Percentiles rank a stretch among this genome's conserved stretches.
These are phyloP conservation scores for Adansonia madagascariensis DNA, from an alignment of 441 rosid genomes.

Conservation along the genomic window DNA sequence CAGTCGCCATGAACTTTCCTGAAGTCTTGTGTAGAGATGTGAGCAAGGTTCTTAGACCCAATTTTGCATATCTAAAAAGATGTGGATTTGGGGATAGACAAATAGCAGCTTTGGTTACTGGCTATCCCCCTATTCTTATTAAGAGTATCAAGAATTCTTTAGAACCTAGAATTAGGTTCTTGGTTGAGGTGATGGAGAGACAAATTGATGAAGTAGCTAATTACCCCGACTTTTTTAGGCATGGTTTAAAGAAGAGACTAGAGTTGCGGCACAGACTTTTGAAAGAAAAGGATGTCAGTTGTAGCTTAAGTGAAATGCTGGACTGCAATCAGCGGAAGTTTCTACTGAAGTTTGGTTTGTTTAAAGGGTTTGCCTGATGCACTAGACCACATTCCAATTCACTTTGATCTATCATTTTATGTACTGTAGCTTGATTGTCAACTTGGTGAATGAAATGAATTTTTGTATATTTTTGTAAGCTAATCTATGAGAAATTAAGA, in stretches of 20 bases:
- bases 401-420: constrained; percentile 23
- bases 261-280: constrained; percentile 71
- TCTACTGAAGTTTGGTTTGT: constrained; percentile 56
- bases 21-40: constrained; percentile 84
- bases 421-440: constrained; percentile 23
- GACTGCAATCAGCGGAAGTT: constrained; percentile 82
- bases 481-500: constrained; percentile 25
- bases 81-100: constrained; percentile 70
- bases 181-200: constrained; percentile 84
- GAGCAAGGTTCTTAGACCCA: constrained; percentile 66
- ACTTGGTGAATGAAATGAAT: constrained; percentile 14
- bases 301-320: constrained; percentile 89
- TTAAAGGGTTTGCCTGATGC: constrained; percentile 37
- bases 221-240: constrained; percentile 80
- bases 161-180: constrained; percentile 80
- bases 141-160: constrained; percentile 82
- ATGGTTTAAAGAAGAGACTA: constrained; percentile 81
- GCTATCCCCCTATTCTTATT: constrained; percentile 78
- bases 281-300: constrained; percentile 56
- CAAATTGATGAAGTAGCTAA: constrained; percentile 68
- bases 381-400: constrained; percentile 16
- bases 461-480: constrained; percentile 25
- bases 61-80: constrained; percentile 51
- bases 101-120: constrained; percentile 65
- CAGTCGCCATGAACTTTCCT: constrained; percentile 66